Conservation (phyloP, 2,329 filamentous ascomycete species). For the Diplodia scrobiculata region DNA sequence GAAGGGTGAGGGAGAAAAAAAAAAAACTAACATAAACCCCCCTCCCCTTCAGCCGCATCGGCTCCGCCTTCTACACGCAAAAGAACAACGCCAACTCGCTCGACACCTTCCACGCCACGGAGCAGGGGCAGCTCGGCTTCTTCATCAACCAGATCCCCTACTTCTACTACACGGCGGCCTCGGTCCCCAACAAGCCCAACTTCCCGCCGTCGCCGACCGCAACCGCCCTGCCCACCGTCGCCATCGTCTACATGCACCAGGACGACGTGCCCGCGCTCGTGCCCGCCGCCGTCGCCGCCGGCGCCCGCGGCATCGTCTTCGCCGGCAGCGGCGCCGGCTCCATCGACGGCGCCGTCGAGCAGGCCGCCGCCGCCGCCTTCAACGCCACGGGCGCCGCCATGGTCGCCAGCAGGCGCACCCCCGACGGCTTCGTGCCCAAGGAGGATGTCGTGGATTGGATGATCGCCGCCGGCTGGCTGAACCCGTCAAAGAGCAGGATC, state of each 20-base stretch:
- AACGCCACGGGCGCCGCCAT: slow-evolving; percentile 54
- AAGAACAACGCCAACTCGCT: slow-evolving; percentile 66
- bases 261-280: slow-evolving; percentile 55
- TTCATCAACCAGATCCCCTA: slow-evolving; percentile 61
- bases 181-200: slow-evolving; percentile 46
- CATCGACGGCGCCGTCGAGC: slow-evolving; percentile 46
- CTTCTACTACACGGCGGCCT: slow-evolving; percentile 61
- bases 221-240: slow-evolving; percentile 55
- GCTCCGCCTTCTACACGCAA: slow-evolving; percentile 59
- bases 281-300: slow-evolving; percentile 52
- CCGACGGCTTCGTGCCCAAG: slow-evolving; percentile 56
- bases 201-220: slow-evolving; percentile 35
- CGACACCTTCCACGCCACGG: slow-evolving; percentile 63
- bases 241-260: slow-evolving; percentile 60
- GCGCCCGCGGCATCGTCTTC: slow-evolving; percentile 59
- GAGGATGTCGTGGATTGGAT: slow-evolving; percentile 35
- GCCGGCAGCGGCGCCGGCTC: slow-evolving; percentile 60
- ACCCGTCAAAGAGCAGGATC: slow-evolving; percentile 59
- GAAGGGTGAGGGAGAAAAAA: too few relatives aligned
- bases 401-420: slow-evolving; percentile 56
- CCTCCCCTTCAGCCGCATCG: slow-evolving; percentile 50
- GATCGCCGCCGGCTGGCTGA: slow-evolving; percentile 55
- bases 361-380: slow-evolving; percentile 50
- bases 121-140: slow-evolving; percentile 60
- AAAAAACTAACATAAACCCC: background rate